Evolutionary conservation across 441 rosid species (phyloP).

Genomic region (Arabidopsis lyrata): DNA sequence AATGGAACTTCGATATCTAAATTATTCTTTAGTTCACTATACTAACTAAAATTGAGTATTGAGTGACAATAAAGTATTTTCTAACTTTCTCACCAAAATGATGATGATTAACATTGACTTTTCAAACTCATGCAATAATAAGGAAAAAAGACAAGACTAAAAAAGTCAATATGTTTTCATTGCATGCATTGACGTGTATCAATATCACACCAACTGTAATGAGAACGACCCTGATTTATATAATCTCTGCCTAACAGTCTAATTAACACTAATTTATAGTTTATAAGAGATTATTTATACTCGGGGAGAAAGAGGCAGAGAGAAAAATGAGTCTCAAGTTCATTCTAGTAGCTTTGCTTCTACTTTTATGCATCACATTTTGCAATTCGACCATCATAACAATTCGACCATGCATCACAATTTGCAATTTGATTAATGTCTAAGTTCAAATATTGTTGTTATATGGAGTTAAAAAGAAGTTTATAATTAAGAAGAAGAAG

Average conservation of each 20-base stretch:
- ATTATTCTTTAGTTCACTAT: too few species aligned
- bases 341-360: not conserved
- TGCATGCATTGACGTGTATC: not conserved
- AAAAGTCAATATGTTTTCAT: not conserved
- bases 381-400: not conserved
- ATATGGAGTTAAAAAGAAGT: not conserved
- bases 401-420: not conserved
- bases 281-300: too few species aligned
- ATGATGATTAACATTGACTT: not conserved
- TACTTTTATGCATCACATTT: not conserved
- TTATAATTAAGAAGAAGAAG: not conserved
- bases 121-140: not conserved
- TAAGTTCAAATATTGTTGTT: not conserved
- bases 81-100: not conserved
- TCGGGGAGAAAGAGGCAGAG: not conserved
- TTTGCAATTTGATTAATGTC: not conserved
- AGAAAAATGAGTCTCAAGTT: not conserved
- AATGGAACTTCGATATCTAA: too few species aligned
- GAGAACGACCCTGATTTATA: not conserved
- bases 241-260: too few species aligned
- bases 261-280: too few species aligned
- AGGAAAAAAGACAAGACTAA: not conserved
- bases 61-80: not conserved
- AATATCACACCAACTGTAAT: not conserved
- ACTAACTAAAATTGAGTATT: not conserved